Evolutionary conservation across 805 yeast species (phyloP).

Genomic region (Helenozyma rhizophorensis): DNA sequence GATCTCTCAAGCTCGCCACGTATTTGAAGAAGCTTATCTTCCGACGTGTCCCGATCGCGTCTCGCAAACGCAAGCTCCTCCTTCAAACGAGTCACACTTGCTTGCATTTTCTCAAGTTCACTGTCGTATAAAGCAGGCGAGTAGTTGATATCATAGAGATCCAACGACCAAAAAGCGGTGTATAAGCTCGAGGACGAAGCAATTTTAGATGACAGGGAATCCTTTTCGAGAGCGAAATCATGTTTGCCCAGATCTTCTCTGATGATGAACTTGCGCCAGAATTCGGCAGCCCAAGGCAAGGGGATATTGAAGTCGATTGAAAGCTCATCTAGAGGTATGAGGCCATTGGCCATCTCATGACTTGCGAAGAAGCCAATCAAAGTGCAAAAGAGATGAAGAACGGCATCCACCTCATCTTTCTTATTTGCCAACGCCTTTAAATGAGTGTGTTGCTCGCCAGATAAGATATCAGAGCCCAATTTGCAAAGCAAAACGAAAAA

Average conservation of each 20-base stretch:
- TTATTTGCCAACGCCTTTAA: slow-evolving; percentile 69
- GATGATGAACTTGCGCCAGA: slow-evolving; percentile 60
- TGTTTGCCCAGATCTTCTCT: slow-evolving; percentile 16
- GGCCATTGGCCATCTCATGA: slow-evolving; percentile 17
- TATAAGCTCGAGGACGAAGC: slow-evolving; percentile 20
- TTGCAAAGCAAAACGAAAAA: slow-evolving; percentile 60
- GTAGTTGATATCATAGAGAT: slow-evolving; percentile 65
- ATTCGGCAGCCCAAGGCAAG: slow-evolving; percentile 65
- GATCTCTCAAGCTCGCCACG: slow-evolving; percentile 21
- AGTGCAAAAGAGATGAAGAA: slow-evolving; percentile 63
- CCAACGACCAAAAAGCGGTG: slow-evolving; percentile 67
- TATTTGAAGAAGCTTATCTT: slow-evolving; percentile 18
- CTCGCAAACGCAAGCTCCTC: slow-evolving; percentile 29
- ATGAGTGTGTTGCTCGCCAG: slow-evolving; percentile 34
- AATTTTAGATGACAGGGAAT: too few species aligned
- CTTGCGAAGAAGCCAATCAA: slow-evolving; percentile 50
- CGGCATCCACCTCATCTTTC: slow-evolving; percentile 65
- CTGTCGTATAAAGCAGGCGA: slow-evolving; percentile 46
- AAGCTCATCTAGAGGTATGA: slow-evolving; percentile 42
- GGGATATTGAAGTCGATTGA: slow-evolving; percentile 42
- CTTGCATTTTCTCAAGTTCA: slow-evolving; percentile 39
- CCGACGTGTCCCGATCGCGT: slow-evolving; percentile 19
- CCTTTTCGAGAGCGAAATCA: slow-evolving; percentile 26
- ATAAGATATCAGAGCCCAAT: slow-evolving; percentile 36
- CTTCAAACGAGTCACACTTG: slow-evolving; percentile 29